These are phyloP conservation scores for Phaeomoniella chlamydospora DNA, from an alignment of 2,329 filamentous ascomycete species.

Conservation along the genomic window DNA sequence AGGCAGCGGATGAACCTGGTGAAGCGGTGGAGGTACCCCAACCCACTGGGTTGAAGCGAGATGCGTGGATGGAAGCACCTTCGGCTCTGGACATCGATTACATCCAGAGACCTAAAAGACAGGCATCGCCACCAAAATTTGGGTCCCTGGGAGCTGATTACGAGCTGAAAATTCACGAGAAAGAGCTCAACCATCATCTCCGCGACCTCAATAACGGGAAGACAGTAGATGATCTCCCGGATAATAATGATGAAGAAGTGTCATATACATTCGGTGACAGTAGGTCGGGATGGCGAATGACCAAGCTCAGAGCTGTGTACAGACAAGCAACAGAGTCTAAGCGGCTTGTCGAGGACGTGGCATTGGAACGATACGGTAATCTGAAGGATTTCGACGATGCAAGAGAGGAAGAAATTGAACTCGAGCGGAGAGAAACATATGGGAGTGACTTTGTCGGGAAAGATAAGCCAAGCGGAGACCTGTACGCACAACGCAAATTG, in stretches of 20 bases:
- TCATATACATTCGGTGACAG: constrained; percentile 78
- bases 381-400: constrained; percentile 82
- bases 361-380: constrained; percentile 65
- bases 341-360: constrained; percentile 65
- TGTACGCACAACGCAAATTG: constrained; percentile 63
- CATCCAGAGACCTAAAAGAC: constrained; percentile 35
- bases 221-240: constrained; percentile 32
- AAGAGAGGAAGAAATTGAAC: constrained; percentile 79
- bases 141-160: constrained; percentile 40
- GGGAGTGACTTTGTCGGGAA: constrained; percentile 74
- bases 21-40: constrained; percentile 8
- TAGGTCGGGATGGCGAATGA: constrained; percentile 93
- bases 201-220: constrained; percentile 42
- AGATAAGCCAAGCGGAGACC: constrained; percentile 73
- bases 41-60: constrained; percentile 43
- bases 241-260: constrained; percentile 33
- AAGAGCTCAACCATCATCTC: constrained; percentile 66
- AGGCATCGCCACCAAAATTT: constrained; percentile 25
- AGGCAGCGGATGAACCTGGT: constrained; percentile 14
- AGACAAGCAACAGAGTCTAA: constrained; percentile 60
- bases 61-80: constrained; percentile 90
- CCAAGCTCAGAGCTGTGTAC: constrained; percentile 77
- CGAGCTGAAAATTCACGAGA: constrained; percentile 58
- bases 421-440: constrained; percentile 71
- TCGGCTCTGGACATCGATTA: constrained; percentile 76